Percentiles rank a stretch among this genome's conserved stretches.
Evolutionary conservation across 2,329 filamentous ascomycete genomes (phyloP).

Genomic region (Pseudogymnoascus sp.): DNA sequence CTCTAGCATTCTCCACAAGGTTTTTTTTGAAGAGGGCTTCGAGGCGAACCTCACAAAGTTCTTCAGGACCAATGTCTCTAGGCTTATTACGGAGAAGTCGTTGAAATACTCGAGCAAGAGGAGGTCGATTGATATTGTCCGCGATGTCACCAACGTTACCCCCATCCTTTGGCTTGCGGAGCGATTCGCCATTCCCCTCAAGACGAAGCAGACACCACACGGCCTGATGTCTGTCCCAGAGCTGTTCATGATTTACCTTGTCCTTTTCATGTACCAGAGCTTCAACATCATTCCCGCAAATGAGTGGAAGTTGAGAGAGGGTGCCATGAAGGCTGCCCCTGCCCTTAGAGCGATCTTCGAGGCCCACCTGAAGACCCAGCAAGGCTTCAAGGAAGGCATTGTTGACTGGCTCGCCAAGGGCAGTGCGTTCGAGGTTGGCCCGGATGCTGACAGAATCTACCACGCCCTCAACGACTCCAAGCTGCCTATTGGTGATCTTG

Average conservation of each 20-base stretch:
- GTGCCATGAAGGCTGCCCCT: conserved; percentile 34
- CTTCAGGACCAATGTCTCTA: conserved; percentile 37
- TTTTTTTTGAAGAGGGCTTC: conserved; percentile 38
- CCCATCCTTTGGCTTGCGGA: conserved; percentile 49
- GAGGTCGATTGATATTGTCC: conserved; percentile 46
- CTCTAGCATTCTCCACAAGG: conserved; percentile 39
- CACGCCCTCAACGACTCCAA: conserved; percentile 41
- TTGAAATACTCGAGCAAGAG: conserved; percentile 37
- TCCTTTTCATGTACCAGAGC: conserved; percentile 44
- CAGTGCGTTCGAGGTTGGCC: conserved; percentile 42
- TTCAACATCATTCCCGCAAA: conserved; percentile 46
- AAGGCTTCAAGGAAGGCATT: conserved; percentile 35
- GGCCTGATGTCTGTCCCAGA: conserved; percentile 45
- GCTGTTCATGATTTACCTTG: conserved; percentile 39
- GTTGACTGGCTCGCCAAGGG: conserved; percentile 43
- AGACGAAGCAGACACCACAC: conserved; percentile 49
- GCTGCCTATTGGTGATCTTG: conserved; percentile 39
- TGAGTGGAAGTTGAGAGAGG: conserved; percentile 43
- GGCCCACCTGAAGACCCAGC: conserved; percentile 40
- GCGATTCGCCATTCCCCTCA: conserved; percentile 56
- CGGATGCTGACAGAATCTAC: conserved; percentile 46
- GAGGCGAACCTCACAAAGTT: conserved; percentile 38
- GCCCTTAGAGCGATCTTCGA: conserved; percentile 36
- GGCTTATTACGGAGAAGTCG: conserved; percentile 40
- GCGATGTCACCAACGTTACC: conserved; percentile 61